Evolutionary conservation across 1,139 yeast genomes (phyloP), one percentile per base, ranked within the genome.

Genomic region (Geotrichum aggregatum): DNA sequence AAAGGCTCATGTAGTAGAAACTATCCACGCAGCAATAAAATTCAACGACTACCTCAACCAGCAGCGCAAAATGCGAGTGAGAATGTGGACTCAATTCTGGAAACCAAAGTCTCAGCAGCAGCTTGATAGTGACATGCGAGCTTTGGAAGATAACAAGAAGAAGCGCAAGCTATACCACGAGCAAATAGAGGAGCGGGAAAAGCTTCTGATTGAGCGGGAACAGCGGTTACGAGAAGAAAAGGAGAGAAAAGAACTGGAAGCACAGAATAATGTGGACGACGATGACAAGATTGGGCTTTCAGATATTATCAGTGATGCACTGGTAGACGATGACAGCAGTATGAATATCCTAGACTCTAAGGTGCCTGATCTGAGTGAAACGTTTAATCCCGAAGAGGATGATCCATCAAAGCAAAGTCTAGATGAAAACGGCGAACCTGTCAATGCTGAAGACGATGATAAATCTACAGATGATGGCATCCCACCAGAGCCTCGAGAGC

Each of bases 81-180:
- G 52, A 19, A 57, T 60, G 52, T 70, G 73, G 73, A 52, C 58
- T 26, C 55, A 58, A 28, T 70, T 62, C 58, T 70, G 74, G 74
- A 49, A 52, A 34, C 59, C 56, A 7, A 52, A 52, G 22, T 52
- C 55, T 11, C 50, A 55, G 19, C 50, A 52, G 26, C 57, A 61
- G 18, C 54, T 54, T 43, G 54, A 58, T 34, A 54, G 54, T 33
- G 58, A 56, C 35, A 50, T 51, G 33, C 44, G 44, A 14, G 58
- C 44, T 2, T n/a, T 52, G 28, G 53, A 45, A 21, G 55, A 49
- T 13, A 49, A 52, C 40, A 46, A 50, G 16, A 47, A 49, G 26
- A 39, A 52, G 10, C 34, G 49, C 13, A 50, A 50, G n/a, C 38
- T 47, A 18, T 46, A 41, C 28, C 43, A 51, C 24, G 41, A 51